phyloP scores from a whole-genome alignment of 768 basidiomycete species.

The Termitomyces sp. region DNA sequence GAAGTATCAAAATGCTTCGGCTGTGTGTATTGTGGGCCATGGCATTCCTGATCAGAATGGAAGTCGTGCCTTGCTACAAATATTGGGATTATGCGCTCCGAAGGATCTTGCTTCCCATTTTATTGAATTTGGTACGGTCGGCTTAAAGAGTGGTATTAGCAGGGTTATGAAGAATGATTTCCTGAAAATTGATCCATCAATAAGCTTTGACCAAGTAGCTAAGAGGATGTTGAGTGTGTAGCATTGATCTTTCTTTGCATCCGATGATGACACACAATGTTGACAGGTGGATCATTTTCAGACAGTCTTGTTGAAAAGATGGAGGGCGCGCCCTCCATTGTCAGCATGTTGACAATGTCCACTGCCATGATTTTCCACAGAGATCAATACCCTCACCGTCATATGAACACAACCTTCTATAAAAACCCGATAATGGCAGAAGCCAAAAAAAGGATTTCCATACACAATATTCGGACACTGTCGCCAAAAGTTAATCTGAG shows the following conservation, averaged over 20 bases:
- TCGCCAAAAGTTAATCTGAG: background rate
- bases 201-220: background rate
- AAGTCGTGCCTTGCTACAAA: background rate
- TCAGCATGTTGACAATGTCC: background rate
- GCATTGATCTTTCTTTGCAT: background rate
- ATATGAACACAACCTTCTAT: background rate
- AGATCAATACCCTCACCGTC: background rate
- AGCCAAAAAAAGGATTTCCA: background rate
- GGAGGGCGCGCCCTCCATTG: background rate
- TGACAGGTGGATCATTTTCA: background rate
- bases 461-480: background rate
- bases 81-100: background rate
- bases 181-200: background rate
- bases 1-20: background rate
- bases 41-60: background rate
- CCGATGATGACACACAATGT: background rate
- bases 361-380: background rate
- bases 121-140: background rate
- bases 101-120: slow-evolving; percentile 1
- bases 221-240: slow-evolving; percentile 3
- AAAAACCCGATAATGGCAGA: background rate
- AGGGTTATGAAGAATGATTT: background rate
- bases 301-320: background rate
- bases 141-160: background rate
- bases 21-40: slow-evolving; percentile 3